phyloP scores from a whole-genome alignment of 371 early-diverging fungal species.

The Chytridium lagenaria region DNA sequence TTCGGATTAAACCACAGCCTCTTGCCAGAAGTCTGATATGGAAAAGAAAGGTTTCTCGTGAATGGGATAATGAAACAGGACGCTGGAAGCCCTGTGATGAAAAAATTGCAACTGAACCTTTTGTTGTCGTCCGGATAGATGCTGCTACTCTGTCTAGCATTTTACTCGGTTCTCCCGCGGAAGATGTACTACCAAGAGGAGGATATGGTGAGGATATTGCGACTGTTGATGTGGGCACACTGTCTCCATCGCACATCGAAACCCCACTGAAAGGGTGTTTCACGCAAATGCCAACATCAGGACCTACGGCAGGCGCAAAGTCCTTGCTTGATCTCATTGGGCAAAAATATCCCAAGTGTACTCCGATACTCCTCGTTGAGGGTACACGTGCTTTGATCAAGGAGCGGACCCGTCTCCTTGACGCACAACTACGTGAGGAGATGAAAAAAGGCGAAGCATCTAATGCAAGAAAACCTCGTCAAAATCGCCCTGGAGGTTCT shows the following conservation, averaged over 20 bases:
- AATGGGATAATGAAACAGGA: slow-evolving; percentile 56
- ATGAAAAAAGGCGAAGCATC: slow-evolving; percentile 45
- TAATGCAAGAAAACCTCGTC: slow-evolving; percentile 15
- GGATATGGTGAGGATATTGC: not conserved
- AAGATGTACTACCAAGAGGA: slow-evolving; percentile 1
- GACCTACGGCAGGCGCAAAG: not conserved
- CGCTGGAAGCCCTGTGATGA: slow-evolving; percentile 57
- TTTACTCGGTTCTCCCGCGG: slow-evolving; percentile 28
- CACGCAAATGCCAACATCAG: not conserved
- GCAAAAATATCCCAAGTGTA: slow-evolving; percentile 20
- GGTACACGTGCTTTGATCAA: slow-evolving; percentile 62
- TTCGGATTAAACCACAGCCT: slow-evolving; percentile 27
- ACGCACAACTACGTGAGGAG: slow-evolving; percentile 42
- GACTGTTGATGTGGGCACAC: too few relatives aligned
- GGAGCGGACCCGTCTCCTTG: slow-evolving; percentile 40
- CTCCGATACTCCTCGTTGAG: slow-evolving; percentile 61
- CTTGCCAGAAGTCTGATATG: slow-evolving; percentile 53
- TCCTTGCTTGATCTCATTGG: not conserved
- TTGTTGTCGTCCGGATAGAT: slow-evolving; percentile 54
- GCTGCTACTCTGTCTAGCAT: slow-evolving; percentile 46
- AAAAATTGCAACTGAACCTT: slow-evolving; percentile 51
- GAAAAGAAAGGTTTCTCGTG: slow-evolving; percentile 57
- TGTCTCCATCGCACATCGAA: not conserved
- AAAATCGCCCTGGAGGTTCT: slow-evolving; percentile 37
- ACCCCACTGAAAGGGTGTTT: not conserved